A percentile compares a stretch with the other conserved stretches of the same genome.
phyloP scores from a whole-genome alignment of 1,284 basidiomycete genomes.

The Malassezia globosa region DNA sequence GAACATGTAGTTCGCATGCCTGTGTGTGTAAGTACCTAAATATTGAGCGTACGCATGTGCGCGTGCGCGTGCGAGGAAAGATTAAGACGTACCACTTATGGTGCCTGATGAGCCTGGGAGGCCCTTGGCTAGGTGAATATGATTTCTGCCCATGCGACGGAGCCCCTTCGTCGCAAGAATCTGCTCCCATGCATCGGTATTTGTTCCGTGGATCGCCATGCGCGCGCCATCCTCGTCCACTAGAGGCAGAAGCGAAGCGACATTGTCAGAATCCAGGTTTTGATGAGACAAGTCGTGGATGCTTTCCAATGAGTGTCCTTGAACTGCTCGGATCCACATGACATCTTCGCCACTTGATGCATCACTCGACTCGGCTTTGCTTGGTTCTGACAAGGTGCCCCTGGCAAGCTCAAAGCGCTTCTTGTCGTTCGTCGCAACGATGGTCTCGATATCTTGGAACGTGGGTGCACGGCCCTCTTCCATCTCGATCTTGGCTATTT shows the following conservation, averaged over 20 bases:
- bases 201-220: slow-evolving; percentile 36
- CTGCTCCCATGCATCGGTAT: slow-evolving; percentile 49
- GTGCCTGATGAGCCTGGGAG: slow-evolving; percentile 54
- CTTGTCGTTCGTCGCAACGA: slow-evolving; percentile 35
- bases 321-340: slow-evolving; percentile 68
- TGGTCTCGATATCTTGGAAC: slow-evolving; percentile 22
- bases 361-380: slow-evolving; percentile 5
- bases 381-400: slow-evolving; percentile 21
- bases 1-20: slow-evolving; percentile 66
- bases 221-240: background rate
- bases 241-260: slow-evolving; percentile 4
- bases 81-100: slow-evolving; percentile 51
- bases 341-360: background rate
- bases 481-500: slow-evolving; percentile 32
- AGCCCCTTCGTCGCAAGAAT: slow-evolving; percentile 54
- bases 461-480: slow-evolving; percentile 16
- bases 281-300: slow-evolving; percentile 23
- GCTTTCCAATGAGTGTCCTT: slow-evolving; percentile 67
- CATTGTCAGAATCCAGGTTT: slow-evolving; percentile 21
- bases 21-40: too few relatives aligned
- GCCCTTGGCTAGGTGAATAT: slow-evolving; percentile 72
- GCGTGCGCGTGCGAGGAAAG: too few relatives aligned
- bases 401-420: slow-evolving; percentile 35
- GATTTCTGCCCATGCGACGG: slow-evolving; percentile 72
- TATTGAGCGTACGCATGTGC: too few relatives aligned